Conservation (phyloP, 345 rosid species). For the Gossypium anomalum region DNA sequence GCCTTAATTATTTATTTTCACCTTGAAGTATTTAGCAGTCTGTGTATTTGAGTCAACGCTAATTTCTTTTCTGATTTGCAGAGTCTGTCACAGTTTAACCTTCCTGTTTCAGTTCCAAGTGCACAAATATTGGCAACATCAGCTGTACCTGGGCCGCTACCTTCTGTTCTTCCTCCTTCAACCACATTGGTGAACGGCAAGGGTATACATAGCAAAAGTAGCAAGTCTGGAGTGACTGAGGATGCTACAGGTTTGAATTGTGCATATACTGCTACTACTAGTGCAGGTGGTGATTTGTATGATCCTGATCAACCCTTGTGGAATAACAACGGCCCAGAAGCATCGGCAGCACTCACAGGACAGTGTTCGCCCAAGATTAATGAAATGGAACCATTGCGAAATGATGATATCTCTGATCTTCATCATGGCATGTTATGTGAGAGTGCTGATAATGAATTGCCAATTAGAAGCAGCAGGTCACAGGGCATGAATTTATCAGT, state of each 20-base stretch:
- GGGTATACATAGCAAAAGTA: constrained; percentile 39
- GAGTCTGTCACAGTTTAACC: constrained; percentile 98
- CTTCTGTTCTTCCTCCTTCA: constrained; percentile 50
- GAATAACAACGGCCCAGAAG: constrained; percentile 71
- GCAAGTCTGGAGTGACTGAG: constrained; percentile 48
- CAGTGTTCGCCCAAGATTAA: constrained; percentile 46
- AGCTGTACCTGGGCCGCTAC: constrained; percentile 46
- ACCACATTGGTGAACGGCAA: constrained; percentile 42
- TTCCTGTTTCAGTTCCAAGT: constrained; percentile 84
- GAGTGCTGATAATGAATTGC: constrained; percentile 40
- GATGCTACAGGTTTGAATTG: constrained; percentile 55
- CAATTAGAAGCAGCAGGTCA: constrained; percentile 34
- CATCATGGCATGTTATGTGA: constrained; percentile 30
- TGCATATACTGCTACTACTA: constrained; percentile 41
- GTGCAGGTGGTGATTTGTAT: constrained; percentile 68
- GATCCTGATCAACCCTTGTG: constrained; percentile 99
- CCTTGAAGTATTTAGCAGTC: not conserved
- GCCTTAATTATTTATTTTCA: not conserved
- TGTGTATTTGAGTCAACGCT: not conserved
- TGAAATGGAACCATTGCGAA: constrained; percentile 45
- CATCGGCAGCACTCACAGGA: constrained; percentile 46
- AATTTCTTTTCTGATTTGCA: constrained; percentile 41
- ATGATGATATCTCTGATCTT: constrained; percentile 43
- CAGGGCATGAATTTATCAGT: constrained; percentile 45
- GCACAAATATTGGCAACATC: constrained; percentile 60